phyloP scores from a whole-genome alignment of 2,329 filamentous ascomycete species.

The Calonectria pauciramosa region DNA sequence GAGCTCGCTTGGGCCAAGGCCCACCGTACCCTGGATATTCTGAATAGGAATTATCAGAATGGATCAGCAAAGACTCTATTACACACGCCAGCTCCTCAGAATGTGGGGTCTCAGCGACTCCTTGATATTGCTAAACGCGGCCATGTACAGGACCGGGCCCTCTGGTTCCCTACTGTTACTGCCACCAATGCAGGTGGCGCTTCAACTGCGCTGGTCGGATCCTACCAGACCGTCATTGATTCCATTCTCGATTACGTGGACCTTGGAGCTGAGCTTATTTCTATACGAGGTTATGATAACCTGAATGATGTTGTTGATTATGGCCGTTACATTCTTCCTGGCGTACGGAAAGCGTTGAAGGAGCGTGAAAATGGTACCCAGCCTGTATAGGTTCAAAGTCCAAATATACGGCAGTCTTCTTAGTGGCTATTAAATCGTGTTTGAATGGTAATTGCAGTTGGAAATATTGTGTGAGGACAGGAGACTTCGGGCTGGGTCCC shows the following conservation, averaged over 20 bases:
- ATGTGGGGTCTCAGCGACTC: conserved; percentile 70
- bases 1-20: conserved; percentile 74
- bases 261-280: conserved; percentile 70
- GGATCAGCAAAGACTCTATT: conserved; percentile 47
- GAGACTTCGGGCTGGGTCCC: too few species aligned
- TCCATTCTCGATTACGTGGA: conserved; percentile 71
- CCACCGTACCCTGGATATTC: conserved; percentile 65
- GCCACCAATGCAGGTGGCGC: conserved; percentile 72
- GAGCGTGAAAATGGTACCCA: conserved; percentile 21
- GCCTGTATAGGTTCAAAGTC: neutral
- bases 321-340: conserved; percentile 67
- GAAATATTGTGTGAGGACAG: too few species aligned
- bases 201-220: conserved; percentile 71
- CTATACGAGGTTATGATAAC: conserved; percentile 73
- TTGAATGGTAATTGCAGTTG: too few species aligned
- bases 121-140: conserved; percentile 69
- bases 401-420: too few species aligned
- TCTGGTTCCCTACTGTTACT: conserved; percentile 75
- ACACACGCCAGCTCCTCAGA: conserved; percentile 59
- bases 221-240: conserved; percentile 64
- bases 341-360: conserved; percentile 56
- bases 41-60: conserved; percentile 59
- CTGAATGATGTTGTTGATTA: conserved; percentile 72
- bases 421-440: too few species aligned
- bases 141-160: conserved; percentile 71